Conservation (phyloP, 768 basidiomycete species). For the Boletales sp. region DNA sequence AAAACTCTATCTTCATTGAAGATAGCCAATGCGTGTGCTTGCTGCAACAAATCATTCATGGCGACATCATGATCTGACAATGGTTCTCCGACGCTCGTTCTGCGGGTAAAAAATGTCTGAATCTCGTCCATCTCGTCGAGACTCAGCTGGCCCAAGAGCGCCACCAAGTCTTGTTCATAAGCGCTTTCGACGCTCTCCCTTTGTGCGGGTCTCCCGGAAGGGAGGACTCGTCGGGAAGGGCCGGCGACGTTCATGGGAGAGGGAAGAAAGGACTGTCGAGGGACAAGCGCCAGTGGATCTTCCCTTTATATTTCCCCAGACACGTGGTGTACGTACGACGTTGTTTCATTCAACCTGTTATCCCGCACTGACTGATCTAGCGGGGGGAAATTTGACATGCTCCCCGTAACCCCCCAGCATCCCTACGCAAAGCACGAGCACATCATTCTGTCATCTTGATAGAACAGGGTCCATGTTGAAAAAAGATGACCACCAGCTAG, state of each 20-base stretch:
- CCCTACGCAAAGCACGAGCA: too few species aligned
- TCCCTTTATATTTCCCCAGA: constrained; percentile 1
- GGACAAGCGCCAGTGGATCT: neutral
- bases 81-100: neutral
- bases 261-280: constrained; percentile 8
- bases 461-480: too few species aligned
- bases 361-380: too few species aligned
- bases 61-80: constrained; percentile 25
- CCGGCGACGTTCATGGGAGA: constrained; percentile 25
- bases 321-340: neutral
- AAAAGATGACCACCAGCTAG: too few species aligned
- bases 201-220: neutral
- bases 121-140: constrained; percentile 19
- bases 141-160: constrained; percentile 17
- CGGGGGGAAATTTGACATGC: too few species aligned
- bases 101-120: constrained; percentile 4
- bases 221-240: constrained; percentile 16
- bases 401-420: too few species aligned
- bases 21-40: constrained; percentile 15
- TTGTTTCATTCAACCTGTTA: too few species aligned
- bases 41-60: constrained; percentile 22
- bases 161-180: constrained; percentile 25
- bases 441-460: too few species aligned
- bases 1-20: constrained; percentile 20
- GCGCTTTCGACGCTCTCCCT: constrained; percentile 17